Evolutionary conservation across 345 rosid genomes (phyloP), one percentile per base, ranked within the genome.

Genomic region (Linum tenue): DNA sequence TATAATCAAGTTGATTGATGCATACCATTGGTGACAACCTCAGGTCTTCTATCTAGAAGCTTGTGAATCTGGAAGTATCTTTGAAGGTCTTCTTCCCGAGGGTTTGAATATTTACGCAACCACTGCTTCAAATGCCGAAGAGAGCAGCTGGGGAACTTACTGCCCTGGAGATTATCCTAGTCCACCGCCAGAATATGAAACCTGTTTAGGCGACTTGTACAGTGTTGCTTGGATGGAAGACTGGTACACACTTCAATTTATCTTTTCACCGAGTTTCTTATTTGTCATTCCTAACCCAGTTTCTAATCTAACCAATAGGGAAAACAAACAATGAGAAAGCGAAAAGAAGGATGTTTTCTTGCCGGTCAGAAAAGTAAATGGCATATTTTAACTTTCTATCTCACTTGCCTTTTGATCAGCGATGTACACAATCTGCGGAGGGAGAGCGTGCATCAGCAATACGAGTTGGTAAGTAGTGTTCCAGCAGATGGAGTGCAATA

Each of bases 191-290:
- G 96, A 91, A 74, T 95, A 87, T 63, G 91, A 86, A 40, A 95
- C 97, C 70, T 95, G 99, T 78, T 79, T 95, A 77, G 99, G 99
- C 60, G 99, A 91, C 86, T 78, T 95, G 70, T 95, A 91, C 70
- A 95, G 99, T 69, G 82, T 91, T 70, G 88, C 96, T 65, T 89
- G 98, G 99, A 95, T 95, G 97, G 99, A 95, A 79, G 97, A 91
- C 64, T 87, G 97, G 99, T 91, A 79, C 60, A 70, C 4, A 62
- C 1, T n/a, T 35, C 61, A 50, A 22, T 48, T 37, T 14, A 5
- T 51, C 55, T 63, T 62, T 8, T 3, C 31, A 16, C 55, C 39
- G 17, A 16, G 4, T 35, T 62, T 15, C 16, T 38, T 39, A 22
- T 22, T 1, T 22, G 31, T 22, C 31, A 22, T 22, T 22, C 31